Evolutionary conservation across 2,329 filamentous ascomycete species (phyloP), one percentile per base, ranked within the genome.

Genomic region (Ophiosphaerella korrae): DNA sequence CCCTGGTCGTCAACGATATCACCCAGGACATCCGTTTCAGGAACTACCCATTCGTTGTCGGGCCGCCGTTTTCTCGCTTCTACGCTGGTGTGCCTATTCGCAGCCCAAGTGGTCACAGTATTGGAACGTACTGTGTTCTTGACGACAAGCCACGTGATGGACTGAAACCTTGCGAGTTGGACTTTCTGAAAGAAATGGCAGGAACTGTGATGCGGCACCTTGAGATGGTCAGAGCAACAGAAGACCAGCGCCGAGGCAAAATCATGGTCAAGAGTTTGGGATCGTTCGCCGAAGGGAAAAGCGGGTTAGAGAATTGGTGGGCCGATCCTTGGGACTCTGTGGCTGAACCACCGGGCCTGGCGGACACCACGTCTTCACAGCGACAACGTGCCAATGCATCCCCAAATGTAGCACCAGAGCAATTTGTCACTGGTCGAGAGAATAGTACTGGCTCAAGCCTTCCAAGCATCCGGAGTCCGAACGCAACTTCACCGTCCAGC

Each of bases 21-120:
- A 48, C 54, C 13, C 21, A 48, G n/a, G 71, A 73, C 43, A 62
- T 71, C 16, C 77, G 75, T 54, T 75, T 78, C 55, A 68, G 72
- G 34, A 49, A 63, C 42, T 68, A 63, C 44, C 61, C 68, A 3
- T 72, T 64, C 7, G 70, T 75, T n/a, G 45, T 52, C 9, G 66
- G 64, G 13, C 70, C 41, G 49, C 74, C 57, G 54, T 67, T 51
- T 31, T 61, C 64, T 14, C 63, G 68, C 3, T 85, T 85, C 61
- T 83, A 84, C 51, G 82, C 82, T 5, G 82, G 81, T 14, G 84
- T 87, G 0, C 86, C 86, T 0, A 82, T 89, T 46, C 78, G 80
- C 23, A 84, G 82, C 3, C 79, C 79, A 0, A 80, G 78, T 32
- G 79, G 82, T 24, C 80, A 82, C 58, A 78, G 80, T 40, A 83